Evolutionary conservation across 2,329 filamentous ascomycete species (phyloP), one percentile per base, ranked within the genome.

Genomic region (Ambrosiella cleistominuta): DNA sequence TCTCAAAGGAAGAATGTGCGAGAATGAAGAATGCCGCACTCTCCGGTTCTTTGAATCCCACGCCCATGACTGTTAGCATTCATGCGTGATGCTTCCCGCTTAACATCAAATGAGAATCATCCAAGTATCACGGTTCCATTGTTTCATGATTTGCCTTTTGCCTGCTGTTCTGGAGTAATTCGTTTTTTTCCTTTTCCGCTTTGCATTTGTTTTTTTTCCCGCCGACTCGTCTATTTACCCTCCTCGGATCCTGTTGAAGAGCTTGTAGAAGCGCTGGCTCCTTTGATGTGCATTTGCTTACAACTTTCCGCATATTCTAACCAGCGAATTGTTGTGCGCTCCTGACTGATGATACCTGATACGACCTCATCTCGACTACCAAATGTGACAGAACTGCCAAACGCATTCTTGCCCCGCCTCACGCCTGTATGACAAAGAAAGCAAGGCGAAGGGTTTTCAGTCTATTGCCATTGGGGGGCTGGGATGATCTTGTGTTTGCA

Each of bases 1-100:
- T 81, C 47, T 76, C 75, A 51, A 72, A 79, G 62, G 76, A 81
- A 63, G 78, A 83, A 78, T 81, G 72, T 67, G 78, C 13, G 11
- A 45, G 39, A 55, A 57, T 60, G 27, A 60, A 60, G 56, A 57
- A 57, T 37, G 59, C 55, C 9, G 59, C 59, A 12, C 51, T 60
- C 3, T 40, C 56, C 27, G 59, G 59, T 9, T 54, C 55, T 11
- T 38, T 60, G 51, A 56, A 38, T 35, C 12, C 57, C 11, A 50
- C 52, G 11, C 51, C 56, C 44, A 60, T 60, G 59, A 54, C 42
- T 36, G 59, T 60, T 35, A 51, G 55, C 35, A 40, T 60, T 51
- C 37, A 55, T 54, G 55, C 52, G 27, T 60, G 52, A 60, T 54
- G 40, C n/a, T 47, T 2, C 19, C 27, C n/a, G 15, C n/a, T 17